Conservation (phyloP, 495 filamentous ascomycete genomes). For the Neurospora cerealis region DNA sequence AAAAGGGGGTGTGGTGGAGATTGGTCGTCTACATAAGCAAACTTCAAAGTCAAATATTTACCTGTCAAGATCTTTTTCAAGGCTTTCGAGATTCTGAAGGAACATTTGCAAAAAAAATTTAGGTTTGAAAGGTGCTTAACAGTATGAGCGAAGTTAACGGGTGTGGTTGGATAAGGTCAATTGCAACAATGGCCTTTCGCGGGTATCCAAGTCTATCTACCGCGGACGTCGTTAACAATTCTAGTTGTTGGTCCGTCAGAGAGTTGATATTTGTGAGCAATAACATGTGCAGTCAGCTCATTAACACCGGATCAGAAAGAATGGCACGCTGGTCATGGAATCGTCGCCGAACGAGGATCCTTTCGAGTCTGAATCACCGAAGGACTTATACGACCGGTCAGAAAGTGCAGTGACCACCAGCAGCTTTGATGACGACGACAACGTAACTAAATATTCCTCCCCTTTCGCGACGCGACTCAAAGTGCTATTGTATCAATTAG, state of each 20-base stretch:
- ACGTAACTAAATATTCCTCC: background rate
- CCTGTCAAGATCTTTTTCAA: rapidly evolving
- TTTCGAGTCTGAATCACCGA: background rate
- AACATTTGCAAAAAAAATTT: background rate
- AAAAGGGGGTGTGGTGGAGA: background rate
- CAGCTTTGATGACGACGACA: background rate
- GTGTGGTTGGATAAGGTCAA: background rate
- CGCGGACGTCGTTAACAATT: background rate
- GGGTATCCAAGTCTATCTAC: background rate
- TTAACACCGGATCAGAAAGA: background rate
- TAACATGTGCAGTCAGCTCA: background rate
- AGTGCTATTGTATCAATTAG: background rate
- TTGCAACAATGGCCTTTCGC: background rate
- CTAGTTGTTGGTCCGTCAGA: background rate
- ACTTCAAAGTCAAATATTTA: background rate
- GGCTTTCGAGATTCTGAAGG: background rate
- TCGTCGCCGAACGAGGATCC: background rate
- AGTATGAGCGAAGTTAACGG: background rate
- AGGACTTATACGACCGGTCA: background rate
- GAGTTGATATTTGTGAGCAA: background rate
- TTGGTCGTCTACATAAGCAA: background rate
- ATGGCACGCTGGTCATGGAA: background rate
- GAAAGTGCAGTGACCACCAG: background rate
- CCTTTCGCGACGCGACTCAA: background rate
- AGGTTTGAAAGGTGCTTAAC: background rate